These are phyloP conservation scores for Lodderomyces theae DNA, from an alignment of 1,139 yeast genomes.

Conservation along the genomic window DNA sequence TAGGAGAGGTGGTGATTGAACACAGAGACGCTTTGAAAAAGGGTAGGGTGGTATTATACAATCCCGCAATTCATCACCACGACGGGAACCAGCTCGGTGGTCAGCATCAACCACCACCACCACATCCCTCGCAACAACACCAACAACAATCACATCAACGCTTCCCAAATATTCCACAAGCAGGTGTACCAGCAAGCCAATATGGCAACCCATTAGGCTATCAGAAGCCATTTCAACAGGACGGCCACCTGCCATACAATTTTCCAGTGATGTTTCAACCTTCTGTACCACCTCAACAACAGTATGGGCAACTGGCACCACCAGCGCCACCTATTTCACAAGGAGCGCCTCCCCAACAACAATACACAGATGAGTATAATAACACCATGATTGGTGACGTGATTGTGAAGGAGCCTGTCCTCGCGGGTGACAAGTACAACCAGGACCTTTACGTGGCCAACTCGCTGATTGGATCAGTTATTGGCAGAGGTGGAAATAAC, in stretches of 20 bases:
- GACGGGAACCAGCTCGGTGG: conserved; percentile 7
- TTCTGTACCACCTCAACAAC: conserved; percentile 39
- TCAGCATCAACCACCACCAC: neutral
- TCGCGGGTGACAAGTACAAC: conserved; percentile 48
- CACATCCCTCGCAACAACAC: conserved; percentile 5
- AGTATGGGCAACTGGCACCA: conserved; percentile 10
- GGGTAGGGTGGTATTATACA: conserved; percentile 56
- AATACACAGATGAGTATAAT: conserved; percentile 47
- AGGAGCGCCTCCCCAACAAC: conserved; percentile 31
- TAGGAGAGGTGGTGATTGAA: conserved; percentile 64
- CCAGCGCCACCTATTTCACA: conserved; percentile 9
- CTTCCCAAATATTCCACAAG: conserved; percentile 5
- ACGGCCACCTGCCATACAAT: conserved; percentile 30
- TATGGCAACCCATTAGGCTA: conserved; percentile 1
- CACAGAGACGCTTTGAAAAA: conserved; percentile 53
- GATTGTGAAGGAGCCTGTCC: conserved; percentile 40
- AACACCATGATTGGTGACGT: conserved; percentile 46
- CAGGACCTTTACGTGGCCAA: conserved; percentile 79
- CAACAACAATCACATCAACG: conserved; percentile 6
- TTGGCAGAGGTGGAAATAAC: conserved; percentile 84
- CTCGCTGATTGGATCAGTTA: conserved; percentile 76
- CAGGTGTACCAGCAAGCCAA: neutral
- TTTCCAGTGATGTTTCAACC: conserved; percentile 47
- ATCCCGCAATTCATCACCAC: conserved; percentile 55
- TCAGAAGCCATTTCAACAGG: conserved; percentile 8